Evolutionary conservation across 108 stramenopile species (phyloP), one percentile per base, ranked within the genome.

Genomic region (Cyclotella kingstonii): DNA sequence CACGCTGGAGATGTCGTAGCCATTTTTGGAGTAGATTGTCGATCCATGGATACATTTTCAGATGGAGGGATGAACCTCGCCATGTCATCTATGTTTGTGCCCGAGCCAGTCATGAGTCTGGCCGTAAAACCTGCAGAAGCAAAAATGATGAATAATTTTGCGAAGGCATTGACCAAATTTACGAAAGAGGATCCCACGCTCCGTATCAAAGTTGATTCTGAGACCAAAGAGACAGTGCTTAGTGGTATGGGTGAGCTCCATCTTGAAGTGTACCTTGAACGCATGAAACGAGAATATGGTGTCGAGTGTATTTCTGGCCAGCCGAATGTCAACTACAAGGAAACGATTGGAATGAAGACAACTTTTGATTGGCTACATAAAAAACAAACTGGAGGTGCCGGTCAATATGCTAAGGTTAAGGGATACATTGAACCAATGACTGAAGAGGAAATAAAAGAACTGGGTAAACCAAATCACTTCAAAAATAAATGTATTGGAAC

Each of bases 191-290:
- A 99, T 79, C 99, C 99, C 2, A 99, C 99, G 5, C 78, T 99
- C 9, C 84, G 96, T 23, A 91, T 98, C 4, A 74, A 76, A 70
- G 83, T 95, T 14, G 98, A 99, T 71, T 50, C 55, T 6, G 90
- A 97, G 50, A 97, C 96, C 22, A 95, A 95, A 58, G 96, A 99
- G 75, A 98, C 98, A 17, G 91, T 99, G 60, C 66, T 98, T 17
- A 91, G 90, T 71, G 99, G 99, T n/a, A 99, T 99, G 99, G 99
- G 99, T 33, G 99, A 99, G 73, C 84, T 99, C 5, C 99, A 99
- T 68, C 79, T 99, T 28, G 99, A 99, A 68, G 93, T 99, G 4
- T 99, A 99, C 81, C 82, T 98, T 53, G 99, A 99, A 76, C 93
- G 99, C 3, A 92, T 99, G 91, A 90, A 78, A 53, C 86, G 98